phyloP scores from a whole-genome alignment of 73 alveolate species.

The Stentor roeselii region DNA sequence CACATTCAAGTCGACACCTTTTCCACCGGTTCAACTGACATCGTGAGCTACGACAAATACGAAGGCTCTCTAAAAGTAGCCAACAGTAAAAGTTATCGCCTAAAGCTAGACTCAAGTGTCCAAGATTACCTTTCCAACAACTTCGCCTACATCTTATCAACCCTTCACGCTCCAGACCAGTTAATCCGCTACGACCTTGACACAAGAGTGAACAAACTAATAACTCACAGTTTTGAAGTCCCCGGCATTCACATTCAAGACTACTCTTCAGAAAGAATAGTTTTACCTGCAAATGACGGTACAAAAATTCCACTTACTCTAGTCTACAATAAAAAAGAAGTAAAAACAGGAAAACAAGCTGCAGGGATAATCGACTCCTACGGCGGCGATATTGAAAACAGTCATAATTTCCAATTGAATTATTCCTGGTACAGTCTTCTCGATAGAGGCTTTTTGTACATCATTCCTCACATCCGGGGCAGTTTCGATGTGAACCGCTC shows the following conservation, averaged over 20 bases:
- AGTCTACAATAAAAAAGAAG: slow-evolving; percentile 14
- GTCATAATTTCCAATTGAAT: background rate
- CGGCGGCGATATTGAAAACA: background rate
- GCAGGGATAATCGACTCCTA: background rate
- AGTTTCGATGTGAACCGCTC: background rate
- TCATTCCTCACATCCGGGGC: slow-evolving; percentile 22
- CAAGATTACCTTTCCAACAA: background rate
- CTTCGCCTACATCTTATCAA: background rate
- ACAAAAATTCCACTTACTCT: slow-evolving; percentile 4
- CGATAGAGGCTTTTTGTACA: slow-evolving; percentile 15
- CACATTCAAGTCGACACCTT: slow-evolving; percentile 12
- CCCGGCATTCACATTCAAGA: slow-evolving; percentile 1
- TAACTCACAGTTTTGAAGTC: background rate
- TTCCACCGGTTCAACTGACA: background rate
- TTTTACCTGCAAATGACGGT: slow-evolving; percentile 16
- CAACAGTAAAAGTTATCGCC: background rate
- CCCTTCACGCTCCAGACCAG: slow-evolving; percentile 28
- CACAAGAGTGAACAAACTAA: background rate
- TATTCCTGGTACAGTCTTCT: slow-evolving; percentile 7
- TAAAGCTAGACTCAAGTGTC: background rate
- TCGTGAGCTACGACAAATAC: slow-evolving; percentile 2
- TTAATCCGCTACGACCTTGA: background rate
- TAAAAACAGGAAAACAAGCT: background rate
- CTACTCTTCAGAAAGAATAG: slow-evolving; percentile 27
- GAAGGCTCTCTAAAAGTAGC: slow-evolving; percentile 21